Conservation (phyloP, 2,329 filamentous ascomycete species). For the Corynespora cassiicola region DNA sequence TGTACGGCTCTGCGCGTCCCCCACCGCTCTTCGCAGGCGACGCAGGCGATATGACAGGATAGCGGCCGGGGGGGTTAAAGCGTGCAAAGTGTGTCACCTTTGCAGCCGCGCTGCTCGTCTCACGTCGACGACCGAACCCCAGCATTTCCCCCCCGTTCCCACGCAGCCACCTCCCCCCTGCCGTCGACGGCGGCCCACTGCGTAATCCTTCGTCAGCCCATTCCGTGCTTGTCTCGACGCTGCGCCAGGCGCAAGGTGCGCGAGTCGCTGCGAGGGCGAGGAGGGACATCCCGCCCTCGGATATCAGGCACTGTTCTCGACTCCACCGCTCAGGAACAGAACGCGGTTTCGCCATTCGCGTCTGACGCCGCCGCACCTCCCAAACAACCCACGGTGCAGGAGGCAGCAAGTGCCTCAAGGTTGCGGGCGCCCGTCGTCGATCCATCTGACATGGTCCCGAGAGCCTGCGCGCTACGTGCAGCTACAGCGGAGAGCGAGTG, state of each 20-base stretch:
- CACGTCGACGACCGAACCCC: constrained; percentile 27
- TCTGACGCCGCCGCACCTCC: constrained; percentile 7
- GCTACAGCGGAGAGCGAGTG: too few relatives aligned
- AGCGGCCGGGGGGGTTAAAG: constrained; percentile 28
- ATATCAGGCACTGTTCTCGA: constrained; percentile 4
- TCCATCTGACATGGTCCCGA: constrained; percentile 39
- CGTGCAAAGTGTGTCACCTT: constrained; percentile 27
- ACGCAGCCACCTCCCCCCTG: constrained; percentile 9
- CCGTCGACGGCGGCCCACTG: constrained; percentile 14
- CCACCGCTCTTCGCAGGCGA: constrained; percentile 5
- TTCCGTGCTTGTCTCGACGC: constrained; percentile 27
- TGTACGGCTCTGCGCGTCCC: background rate
- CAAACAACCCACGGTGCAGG: constrained; percentile 20
- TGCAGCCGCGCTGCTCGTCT: constrained; percentile 24
- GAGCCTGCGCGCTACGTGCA: too few relatives aligned
- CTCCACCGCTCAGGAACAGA: constrained; percentile 11
- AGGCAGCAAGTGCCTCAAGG: constrained; percentile 30
- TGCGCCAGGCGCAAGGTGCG: constrained; percentile 11
- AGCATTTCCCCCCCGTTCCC: constrained; percentile 23
- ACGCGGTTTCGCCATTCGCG: constrained; percentile 1
- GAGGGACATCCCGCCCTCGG: constrained; percentile 3
- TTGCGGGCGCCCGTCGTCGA: constrained; percentile 30
- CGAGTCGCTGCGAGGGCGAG: too few relatives aligned
- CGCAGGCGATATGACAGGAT: constrained; percentile 32
- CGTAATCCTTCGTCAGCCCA: constrained; percentile 33